Base-by-base conservation (phyloP, 345 rosid species). In the Corymbia maculata region DNA sequence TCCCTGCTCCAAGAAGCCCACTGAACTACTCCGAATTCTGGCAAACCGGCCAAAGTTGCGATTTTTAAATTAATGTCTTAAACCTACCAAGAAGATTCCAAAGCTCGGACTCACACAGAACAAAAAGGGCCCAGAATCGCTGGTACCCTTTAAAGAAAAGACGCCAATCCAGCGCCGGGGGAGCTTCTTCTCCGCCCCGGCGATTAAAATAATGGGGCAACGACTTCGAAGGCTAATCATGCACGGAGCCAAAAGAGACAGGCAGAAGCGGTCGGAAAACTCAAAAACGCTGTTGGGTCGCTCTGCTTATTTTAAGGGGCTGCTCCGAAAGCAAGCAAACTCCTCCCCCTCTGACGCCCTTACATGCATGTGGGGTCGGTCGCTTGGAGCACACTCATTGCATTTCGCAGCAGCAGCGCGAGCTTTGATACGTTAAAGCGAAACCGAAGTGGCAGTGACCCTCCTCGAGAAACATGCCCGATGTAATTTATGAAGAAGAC, bases 341-440 rank as follows among this genome's bases (percentile, higher is more conserved):
- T n/a, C 36, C 36, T 5, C 75, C 49, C 22, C 14, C 49, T 24
- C 79, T 8, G 49, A 75, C 49, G 84, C 28, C 84, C 22, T 75
- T 90, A 94, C 92, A 91, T 52, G 32, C 92, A 90, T 87, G 97
- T 94, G 97, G 98, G 95, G 88, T 92, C 97, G 51, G 86, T 88
- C 86, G 92, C 97, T 93, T 94, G 86, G 86, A 90, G 91, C 96
- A 93, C 89, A 94, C 96, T 94, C 98, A 93, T 95, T 93, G 92
- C 92, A 88, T 85, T 91, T 92, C 91, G 85, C 64, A 42, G 84
- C 84, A 21, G 82, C 82, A 42, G 84, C 84, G 84, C 84, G 28
- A 42, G 84, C 49, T 42, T 75, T 75, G 84, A 75, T 75, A 10
- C 84, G 28, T 22, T 42, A 75, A 75, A 75, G 84, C 84, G 84